These are phyloP conservation scores for Scheffersomyces insectosa DNA, from an alignment of 1,139 yeast species.

Conservation along the genomic window DNA sequence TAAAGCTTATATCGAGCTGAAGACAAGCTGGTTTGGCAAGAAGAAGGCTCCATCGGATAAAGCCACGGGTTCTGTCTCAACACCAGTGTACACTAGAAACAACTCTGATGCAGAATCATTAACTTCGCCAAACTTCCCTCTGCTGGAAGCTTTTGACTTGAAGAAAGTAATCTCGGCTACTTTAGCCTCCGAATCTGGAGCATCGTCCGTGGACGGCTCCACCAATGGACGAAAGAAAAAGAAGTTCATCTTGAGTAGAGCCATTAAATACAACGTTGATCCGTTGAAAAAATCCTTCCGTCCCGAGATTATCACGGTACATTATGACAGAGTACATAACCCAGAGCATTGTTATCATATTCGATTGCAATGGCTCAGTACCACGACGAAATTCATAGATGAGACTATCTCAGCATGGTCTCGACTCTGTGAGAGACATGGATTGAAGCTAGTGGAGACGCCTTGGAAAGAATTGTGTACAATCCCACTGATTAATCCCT, in stretches of 20 bases:
- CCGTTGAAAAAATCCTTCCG: conserved; percentile 69
- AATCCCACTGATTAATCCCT: conserved; percentile 76
- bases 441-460: conserved; percentile 83
- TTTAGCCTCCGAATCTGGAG: conserved; percentile 23
- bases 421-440: conserved; percentile 81
- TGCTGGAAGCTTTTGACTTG: conserved; percentile 23
- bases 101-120: conserved; percentile 32
- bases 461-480: conserved; percentile 88
- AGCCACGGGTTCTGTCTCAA: conserved; percentile 10
- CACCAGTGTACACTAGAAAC: conserved; percentile 19
- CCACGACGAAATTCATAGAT: conserved; percentile 86
- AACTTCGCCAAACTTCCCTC: conserved; percentile 25
- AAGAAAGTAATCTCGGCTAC: conserved; percentile 25
- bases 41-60: conserved; percentile 18
- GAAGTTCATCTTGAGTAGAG: conserved; percentile 53
- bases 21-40: conserved; percentile 35
- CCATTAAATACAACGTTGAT: conserved; percentile 75
- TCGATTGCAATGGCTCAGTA: conserved; percentile 87
- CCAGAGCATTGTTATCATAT: conserved; percentile 95
- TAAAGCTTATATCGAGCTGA: conserved; percentile 23
- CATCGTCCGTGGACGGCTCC: conserved; percentile 36
- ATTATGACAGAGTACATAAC: conserved; percentile 88
- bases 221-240: conserved; percentile 24
- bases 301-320: conserved; percentile 78
- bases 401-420: conserved; percentile 84